Percentiles rank a stretch among this genome's conserved stretches.
Evolutionary conservation across 2,329 filamentous ascomycete genomes (phyloP).

Genomic region (Colletotrichum tofieldiae): DNA sequence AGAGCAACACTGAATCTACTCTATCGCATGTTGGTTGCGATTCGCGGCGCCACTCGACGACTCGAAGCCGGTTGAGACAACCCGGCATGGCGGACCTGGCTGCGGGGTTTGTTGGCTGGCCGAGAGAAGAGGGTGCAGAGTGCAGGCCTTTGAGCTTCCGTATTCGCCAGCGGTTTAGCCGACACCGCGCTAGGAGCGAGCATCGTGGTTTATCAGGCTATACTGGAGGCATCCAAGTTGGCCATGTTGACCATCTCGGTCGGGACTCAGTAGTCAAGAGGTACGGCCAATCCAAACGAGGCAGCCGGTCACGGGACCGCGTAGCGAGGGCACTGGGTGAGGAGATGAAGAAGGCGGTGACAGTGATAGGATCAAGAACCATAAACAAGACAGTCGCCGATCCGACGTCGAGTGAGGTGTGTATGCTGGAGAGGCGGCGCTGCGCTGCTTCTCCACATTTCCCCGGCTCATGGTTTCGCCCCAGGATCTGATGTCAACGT

Average conservation of each 20-base stretch:
- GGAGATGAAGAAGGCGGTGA: background rate
- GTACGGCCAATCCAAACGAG: background rate
- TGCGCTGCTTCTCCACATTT: conserved; percentile 18
- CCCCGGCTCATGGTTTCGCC: conserved; percentile 16
- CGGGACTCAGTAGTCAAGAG: background rate
- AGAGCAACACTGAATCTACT: background rate
- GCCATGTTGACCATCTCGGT: background rate
- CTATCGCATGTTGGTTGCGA: background rate
- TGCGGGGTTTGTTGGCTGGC: background rate
- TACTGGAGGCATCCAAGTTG: background rate
- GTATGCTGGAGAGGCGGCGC: background rate
- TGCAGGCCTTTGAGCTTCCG: background rate
- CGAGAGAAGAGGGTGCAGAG: background rate
- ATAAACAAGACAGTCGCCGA: background rate
- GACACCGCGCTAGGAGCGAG: background rate
- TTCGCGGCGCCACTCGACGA: background rate
- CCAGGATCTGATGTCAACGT: conserved; percentile 5
- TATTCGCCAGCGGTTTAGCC: background rate
- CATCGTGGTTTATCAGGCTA: background rate
- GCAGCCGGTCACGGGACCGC: background rate
- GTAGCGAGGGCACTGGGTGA: background rate
- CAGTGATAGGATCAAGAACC: background rate
- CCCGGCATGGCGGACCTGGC: background rate
- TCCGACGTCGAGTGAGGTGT: conserved; percentile 1
- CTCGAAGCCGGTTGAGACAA: background rate